These are phyloP conservation scores for Penicillium coprophilum DNA, from an alignment of 495 filamentous ascomycete genomes.

Conservation along the genomic window DNA sequence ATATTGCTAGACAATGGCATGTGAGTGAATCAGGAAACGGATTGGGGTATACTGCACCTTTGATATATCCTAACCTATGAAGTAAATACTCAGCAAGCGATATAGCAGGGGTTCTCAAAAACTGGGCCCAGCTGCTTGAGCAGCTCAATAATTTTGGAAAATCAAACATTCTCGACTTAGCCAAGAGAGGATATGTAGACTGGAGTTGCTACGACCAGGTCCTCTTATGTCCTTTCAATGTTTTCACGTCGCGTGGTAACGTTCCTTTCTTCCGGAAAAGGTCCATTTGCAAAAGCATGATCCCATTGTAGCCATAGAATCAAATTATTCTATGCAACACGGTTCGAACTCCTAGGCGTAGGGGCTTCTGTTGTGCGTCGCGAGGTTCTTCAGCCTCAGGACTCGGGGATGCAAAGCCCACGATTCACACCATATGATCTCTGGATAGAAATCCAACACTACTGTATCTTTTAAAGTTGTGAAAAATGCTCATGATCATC, in stretches of 20 bases:
- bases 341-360: background rate
- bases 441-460: background rate
- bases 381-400: slow-evolving; percentile 4
- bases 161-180: background rate
- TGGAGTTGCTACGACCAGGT: background rate
- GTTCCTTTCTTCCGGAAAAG: no score
- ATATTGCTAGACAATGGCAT: background rate
- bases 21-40: background rate
- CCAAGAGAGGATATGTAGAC: background rate
- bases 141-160: background rate
- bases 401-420: background rate
- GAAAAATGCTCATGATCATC: background rate
- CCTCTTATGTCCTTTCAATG: background rate
- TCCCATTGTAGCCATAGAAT: no score
- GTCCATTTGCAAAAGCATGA: background rate
- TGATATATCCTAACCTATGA: background rate
- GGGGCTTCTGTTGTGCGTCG: background rate
- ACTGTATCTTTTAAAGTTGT: background rate
- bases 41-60: background rate
- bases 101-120: background rate
- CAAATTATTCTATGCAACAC: background rate
- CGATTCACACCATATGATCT: background rate
- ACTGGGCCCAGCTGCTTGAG: background rate
- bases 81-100: background rate
- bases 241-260: background rate